Base-by-base conservation (phyloP, 2,329 filamentous ascomycete genomes). In the Xylariaceae sp. region DNA sequence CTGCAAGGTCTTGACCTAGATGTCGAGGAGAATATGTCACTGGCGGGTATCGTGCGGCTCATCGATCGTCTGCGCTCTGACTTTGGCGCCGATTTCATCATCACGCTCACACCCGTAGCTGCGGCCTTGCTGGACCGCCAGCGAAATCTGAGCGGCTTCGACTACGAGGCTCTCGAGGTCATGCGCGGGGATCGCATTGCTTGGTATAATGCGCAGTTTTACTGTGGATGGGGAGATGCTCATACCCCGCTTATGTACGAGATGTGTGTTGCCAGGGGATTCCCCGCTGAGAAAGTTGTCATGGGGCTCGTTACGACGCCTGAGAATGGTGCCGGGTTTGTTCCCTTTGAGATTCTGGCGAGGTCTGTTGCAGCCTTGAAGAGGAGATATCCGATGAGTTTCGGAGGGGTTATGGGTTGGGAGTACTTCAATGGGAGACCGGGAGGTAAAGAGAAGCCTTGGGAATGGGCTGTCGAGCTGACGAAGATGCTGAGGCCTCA, bases 151-250 rank as follows among this genome's bases (percentile, higher is more conserved):
- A 86, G 81, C 37, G 88, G 87, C 0, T 92, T 92, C 62, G 77
- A 81, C 55, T 91, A 93, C 63, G 75, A 80, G 22, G 74, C 80
- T 29, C 72, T 92, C 5, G 86, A 92, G 62, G 74, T 74, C 22
- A 72, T 76, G 64, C 72, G 81, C 19, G 82, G 82, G 0, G 61
- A 64, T 14, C 75, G 84, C 49, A 85, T 92, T 19, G 76, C 75
- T 1, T 93, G 86, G 85, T 92, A 92, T 61, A 91, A 92, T 57
- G 74, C 84, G 11, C 88, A 92, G 58, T 91, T 92, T 64, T 92
- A 93, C 69, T 89, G 86, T 58, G 86, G 86, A 1, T 92, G 88
- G 87, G 85, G 86, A 4, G 80, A 82, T 39, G 79, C 82, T 1
- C 69, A 74, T 22, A 76, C 71, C 42, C 66, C 71, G 7, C 55